phyloP scores from a whole-genome alignment of 305 asterid genomes.

The Solanum hybrid region DNA sequence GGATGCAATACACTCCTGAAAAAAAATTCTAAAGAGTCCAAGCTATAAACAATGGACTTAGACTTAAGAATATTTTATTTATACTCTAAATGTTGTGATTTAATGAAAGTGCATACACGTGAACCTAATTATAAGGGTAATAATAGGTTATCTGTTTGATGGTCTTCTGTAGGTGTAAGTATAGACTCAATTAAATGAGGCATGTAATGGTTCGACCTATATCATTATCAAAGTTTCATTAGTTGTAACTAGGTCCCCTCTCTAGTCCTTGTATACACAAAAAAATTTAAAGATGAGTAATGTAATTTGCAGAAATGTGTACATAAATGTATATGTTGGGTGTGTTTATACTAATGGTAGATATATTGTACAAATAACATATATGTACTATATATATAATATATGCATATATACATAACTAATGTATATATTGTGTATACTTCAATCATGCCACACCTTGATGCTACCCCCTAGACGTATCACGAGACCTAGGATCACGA shows the following conservation, averaged over 20 bases:
- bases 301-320: no score
- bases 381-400: no score
- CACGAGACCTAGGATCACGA: no score
- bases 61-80: no score
- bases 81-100: background rate
- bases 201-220: background rate
- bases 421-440: no score
- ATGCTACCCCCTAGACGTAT: no score
- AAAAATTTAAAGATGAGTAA: no score
- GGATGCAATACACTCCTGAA: no score
- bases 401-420: no score
- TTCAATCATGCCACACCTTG: no score
- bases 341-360: background rate
- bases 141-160: background rate
- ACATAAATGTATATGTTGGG: background rate
- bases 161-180: background rate
- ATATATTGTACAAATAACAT: background rate
- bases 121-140: background rate
- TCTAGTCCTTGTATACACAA: background rate
- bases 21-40: no score
- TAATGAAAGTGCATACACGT: background rate
- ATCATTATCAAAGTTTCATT: background rate
- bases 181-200: background rate
- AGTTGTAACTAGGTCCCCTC: background rate
- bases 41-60: no score